Base-by-base conservation (phyloP, 2,329 filamentous ascomycete genomes). In the Xylariaceae sp. region DNA sequence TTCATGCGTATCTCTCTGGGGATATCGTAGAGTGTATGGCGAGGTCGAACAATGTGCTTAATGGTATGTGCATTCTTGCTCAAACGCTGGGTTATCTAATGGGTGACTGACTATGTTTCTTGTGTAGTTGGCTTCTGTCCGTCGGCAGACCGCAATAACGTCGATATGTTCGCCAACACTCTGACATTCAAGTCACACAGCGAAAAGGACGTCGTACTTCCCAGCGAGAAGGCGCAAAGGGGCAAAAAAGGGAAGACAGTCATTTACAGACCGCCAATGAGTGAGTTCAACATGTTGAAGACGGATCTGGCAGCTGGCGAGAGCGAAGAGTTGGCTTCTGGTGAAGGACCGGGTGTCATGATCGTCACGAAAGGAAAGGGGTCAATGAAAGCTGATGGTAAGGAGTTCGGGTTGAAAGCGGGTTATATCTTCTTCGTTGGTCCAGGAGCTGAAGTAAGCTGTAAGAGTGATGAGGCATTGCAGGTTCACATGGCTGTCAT, bases 11-110 rank as follows among this genome's bases (percentile, higher is more conserved):
- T 61, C 71, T 90, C 0, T 77, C 77, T 4, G 87, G 87, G 3
- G 82, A 89, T 62, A 88, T 90, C 45, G 81, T 90, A 58, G 86
- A 90, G 66, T 89, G 86, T 68, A 90, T 90, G 86, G 86, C 86
- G 1, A 77, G 85, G 7, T 83, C 77, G 17, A 84, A 90, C 70
- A 89, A 89, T 50, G 86, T 90, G 2, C 73, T 90, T 44, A 88
- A 87, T 65, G 22, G 22, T 27, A 27, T 27, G 22, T 27, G 22
- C 22, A 27, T 7, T 27, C 4, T 27, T 27, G 22, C 7, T 7
- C 22, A 27, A n/a, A 27, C 22, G 22, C 22, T 7, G 7, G 4
- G 7, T 27, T 27, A 27, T 4, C 22, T 27, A 27, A n/a, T n/a
- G n/a, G n/a, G 22, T 27, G 22, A 27, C 22, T 27, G 22, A 27